phyloP scores from a whole-genome alignment of 192 early-diverging fungal species.

The Mortierella antarctica region DNA sequence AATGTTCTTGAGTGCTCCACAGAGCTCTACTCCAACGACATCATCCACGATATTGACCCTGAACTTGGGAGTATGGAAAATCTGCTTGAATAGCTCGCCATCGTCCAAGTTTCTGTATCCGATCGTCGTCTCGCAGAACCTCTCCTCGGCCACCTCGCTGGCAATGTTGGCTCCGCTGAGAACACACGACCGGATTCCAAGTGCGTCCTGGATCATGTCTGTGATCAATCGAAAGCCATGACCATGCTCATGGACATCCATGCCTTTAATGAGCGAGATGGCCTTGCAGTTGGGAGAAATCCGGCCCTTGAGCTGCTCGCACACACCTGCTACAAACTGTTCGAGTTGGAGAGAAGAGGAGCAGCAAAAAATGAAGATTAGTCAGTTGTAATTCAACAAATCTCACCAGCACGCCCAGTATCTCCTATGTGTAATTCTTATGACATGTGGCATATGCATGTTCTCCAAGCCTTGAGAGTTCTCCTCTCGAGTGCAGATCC shows the following conservation, averaged over 20 bases:
- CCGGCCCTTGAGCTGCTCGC: slow-evolving; percentile 83
- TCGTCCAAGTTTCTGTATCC: slow-evolving; percentile 77
- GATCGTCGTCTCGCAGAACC: slow-evolving; percentile 97
- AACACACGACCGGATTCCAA: slow-evolving; percentile 82
- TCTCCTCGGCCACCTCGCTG: slow-evolving; percentile 91
- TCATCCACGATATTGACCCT: slow-evolving; percentile 87
- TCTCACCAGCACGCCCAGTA: no score
- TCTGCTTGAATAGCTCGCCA: slow-evolving; percentile 79
- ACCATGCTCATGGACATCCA: slow-evolving; percentile 77
- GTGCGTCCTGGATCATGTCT: slow-evolving; percentile 60
- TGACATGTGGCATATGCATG: no score
- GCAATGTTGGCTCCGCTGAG: slow-evolving; percentile 99
- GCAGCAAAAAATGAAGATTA: no score
- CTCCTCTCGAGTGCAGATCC: no score
- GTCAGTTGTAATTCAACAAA: no score
- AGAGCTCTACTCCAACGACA: slow-evolving; percentile 94
- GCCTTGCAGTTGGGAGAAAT: slow-evolving; percentile 80
- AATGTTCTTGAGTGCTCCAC: slow-evolving; percentile 99
- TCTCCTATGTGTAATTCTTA: no score
- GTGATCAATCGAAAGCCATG: slow-evolving; percentile 79
- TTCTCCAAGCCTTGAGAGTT: no score
- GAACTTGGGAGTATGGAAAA: slow-evolving; percentile 94
- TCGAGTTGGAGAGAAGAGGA: not conserved
- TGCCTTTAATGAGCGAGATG: slow-evolving; percentile 97
- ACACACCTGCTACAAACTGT: slow-evolving; percentile 84